Evolutionary conservation across 75 land plant genomes (phyloP).

Genomic region (Larix kaempferi): DNA sequence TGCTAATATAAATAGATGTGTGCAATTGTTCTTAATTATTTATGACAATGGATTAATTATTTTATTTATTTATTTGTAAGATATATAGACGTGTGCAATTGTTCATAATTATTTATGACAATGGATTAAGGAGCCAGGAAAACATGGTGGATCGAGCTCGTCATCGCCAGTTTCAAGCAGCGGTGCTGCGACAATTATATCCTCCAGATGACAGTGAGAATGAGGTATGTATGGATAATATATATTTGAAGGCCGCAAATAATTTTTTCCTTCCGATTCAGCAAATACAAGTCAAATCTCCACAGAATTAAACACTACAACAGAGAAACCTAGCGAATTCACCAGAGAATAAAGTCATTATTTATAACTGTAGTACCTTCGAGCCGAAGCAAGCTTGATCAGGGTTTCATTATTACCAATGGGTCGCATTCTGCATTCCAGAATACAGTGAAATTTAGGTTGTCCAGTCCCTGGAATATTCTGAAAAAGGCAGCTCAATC

Average conservation of each 20-base stretch:
- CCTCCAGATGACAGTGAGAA: not conserved
- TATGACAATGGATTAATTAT: no score
- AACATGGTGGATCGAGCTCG: constrained; percentile 3
- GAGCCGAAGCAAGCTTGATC: not conserved
- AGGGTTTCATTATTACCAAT: no score
- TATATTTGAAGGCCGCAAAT: no score
- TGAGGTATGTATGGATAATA: not conserved
- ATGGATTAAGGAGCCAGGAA: not conserved
- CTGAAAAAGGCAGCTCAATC: not conserved
- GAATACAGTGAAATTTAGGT: not conserved
- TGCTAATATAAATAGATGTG: no score
- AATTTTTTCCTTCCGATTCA: not conserved
- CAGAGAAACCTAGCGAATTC: not conserved
- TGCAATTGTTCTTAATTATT: no score
- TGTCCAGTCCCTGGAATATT: not conserved
- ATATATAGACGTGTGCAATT: no score
- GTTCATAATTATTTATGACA: no score
- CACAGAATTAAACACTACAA: not conserved
- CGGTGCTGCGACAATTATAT: constrained; percentile 7
- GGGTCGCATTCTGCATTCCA: not conserved
- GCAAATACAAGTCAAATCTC: not conserved
- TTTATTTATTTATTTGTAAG: no score
- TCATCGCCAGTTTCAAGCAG: not conserved
- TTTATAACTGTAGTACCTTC: not conserved
- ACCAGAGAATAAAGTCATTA: not conserved